Evolutionary conservation across 148 eudicot genomes (phyloP).

Genomic region (Selenicereus undatus): DNA sequence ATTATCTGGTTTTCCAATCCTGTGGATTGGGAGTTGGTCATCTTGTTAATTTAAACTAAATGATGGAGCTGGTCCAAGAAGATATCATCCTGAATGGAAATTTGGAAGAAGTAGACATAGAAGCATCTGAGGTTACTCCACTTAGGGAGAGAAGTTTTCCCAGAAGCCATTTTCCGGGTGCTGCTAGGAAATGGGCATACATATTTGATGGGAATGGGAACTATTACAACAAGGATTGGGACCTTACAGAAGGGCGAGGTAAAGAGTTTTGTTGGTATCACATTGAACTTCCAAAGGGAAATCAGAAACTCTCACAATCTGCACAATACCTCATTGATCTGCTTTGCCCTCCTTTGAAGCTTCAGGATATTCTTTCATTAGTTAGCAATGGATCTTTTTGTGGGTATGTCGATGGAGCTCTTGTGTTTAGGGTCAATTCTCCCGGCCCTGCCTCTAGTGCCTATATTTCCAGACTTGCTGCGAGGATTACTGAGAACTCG

Average conservation of each 20-base stretch:
- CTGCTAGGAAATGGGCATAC: constrained; percentile 66
- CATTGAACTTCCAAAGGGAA: constrained; percentile 80
- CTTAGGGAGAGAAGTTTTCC: constrained; percentile 28
- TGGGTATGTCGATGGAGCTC: constrained; percentile 87
- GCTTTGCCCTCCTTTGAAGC: constrained; percentile 88
- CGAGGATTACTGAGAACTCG: constrained; percentile 79
- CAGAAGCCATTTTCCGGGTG: constrained; percentile 40
- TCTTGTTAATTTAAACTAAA: neutral
- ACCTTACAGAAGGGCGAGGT: constrained; percentile 64
- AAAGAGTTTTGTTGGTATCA: constrained; percentile 98
- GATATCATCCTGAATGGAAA: constrained; percentile 23
- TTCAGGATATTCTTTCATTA: constrained; percentile 88
- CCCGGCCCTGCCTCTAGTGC: constrained; percentile 79
- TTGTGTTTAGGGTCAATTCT: constrained; percentile 87
- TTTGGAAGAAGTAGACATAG: constrained; percentile 42
- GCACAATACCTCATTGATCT: constrained; percentile 79
- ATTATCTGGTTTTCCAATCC: neutral
- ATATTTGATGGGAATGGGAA: constrained; percentile 92
- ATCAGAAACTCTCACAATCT: constrained; percentile 68
- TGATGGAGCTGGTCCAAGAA: constrained; percentile 36
- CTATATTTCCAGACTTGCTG: constrained; percentile 82
- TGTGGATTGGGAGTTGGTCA: neutral
- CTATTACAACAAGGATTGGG: constrained; percentile 88
- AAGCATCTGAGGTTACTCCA: constrained; percentile 22
- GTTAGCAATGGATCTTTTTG: constrained; percentile 91